Evolutionary conservation across 148 eudicot genomes (phyloP).

Genomic region (Rhododendron kiyosumense): DNA sequence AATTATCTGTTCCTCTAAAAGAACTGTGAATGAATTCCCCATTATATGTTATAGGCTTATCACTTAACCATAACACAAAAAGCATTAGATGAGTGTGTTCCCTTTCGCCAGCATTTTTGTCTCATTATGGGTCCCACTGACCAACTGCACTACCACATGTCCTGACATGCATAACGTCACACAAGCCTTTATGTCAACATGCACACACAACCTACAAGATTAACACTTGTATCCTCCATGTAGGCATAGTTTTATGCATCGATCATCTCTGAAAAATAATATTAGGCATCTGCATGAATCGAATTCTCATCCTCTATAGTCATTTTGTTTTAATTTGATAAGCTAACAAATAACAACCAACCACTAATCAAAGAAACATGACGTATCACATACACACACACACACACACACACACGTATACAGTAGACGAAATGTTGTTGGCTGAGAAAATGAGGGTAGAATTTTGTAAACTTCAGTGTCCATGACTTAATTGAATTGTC

Average conservation of each 20-base stretch:
- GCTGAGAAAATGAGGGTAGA: not conserved
- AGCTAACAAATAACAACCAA: not conserved
- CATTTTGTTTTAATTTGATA: not conserved
- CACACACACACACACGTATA: too few relatives aligned
- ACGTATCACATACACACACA: not conserved
- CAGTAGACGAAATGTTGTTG: not conserved
- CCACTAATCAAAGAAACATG: not conserved
- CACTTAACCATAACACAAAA: not conserved
- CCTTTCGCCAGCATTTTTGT: not conserved
- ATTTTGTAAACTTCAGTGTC: not conserved
- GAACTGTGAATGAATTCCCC: not conserved
- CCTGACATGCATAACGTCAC: not conserved
- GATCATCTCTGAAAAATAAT: not conserved
- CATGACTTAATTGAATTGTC: not conserved
- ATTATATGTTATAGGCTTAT: not conserved
- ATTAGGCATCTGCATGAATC: not conserved
- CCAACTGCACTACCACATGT: not conserved
- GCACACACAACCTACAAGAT: not conserved
- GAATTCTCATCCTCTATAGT: not conserved
- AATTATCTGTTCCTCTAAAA: not conserved
- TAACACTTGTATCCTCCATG: not conserved
- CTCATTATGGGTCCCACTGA: not conserved
- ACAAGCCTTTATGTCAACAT: not conserved
- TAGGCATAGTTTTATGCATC: not conserved
- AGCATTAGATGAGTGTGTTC: not conserved